These are phyloP conservation scores for Candida sanyaensis DNA, from an alignment of 1,139 yeast genomes.

Conservation along the genomic window DNA sequence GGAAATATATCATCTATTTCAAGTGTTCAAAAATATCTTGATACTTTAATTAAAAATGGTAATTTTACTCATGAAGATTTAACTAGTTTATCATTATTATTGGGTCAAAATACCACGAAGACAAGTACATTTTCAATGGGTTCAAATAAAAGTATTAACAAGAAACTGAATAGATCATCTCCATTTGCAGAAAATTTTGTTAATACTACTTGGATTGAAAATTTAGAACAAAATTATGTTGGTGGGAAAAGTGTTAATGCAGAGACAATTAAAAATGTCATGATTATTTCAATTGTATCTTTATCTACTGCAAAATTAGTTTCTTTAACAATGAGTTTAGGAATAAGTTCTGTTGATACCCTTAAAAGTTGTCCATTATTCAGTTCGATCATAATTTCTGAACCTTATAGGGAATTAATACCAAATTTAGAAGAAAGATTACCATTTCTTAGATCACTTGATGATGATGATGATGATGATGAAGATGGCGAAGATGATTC, in stretches of 20 bases:
- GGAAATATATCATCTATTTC: constrained; percentile 50
- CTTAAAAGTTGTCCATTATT: constrained; percentile 53
- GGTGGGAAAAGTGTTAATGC: constrained; percentile 58
- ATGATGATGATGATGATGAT: constrained; percentile 11
- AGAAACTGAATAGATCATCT: constrained; percentile 12
- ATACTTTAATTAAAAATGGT: constrained; percentile 43
- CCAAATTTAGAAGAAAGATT: constrained; percentile 53
- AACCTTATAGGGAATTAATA: constrained; percentile 40
- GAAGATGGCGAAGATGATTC: constrained; percentile 31
- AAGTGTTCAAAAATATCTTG: constrained; percentile 46
- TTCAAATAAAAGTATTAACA: constrained; percentile 16
- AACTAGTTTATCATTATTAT: constrained; percentile 40
- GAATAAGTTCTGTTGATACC: constrained; percentile 40
- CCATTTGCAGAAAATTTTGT: constrained; percentile 56
- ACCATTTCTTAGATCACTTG: constrained; percentile 35
- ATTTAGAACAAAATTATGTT: constrained; percentile 55
- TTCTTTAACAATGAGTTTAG: constrained; percentile 40
- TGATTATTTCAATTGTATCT: constrained; percentile 54
- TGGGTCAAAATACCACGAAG: constrained; percentile 37
- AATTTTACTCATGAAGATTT: constrained; percentile 47
- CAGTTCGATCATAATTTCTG: constrained; percentile 52
- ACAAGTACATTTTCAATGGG: constrained; percentile 16
- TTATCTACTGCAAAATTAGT: constrained; percentile 47
- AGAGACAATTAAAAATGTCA: constrained; percentile 44
- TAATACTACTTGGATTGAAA: constrained; percentile 55